These are phyloP conservation scores for Trichosporon coremiiforme DNA, from an alignment of 1,284 basidiomycete species.

Conservation along the genomic window DNA sequence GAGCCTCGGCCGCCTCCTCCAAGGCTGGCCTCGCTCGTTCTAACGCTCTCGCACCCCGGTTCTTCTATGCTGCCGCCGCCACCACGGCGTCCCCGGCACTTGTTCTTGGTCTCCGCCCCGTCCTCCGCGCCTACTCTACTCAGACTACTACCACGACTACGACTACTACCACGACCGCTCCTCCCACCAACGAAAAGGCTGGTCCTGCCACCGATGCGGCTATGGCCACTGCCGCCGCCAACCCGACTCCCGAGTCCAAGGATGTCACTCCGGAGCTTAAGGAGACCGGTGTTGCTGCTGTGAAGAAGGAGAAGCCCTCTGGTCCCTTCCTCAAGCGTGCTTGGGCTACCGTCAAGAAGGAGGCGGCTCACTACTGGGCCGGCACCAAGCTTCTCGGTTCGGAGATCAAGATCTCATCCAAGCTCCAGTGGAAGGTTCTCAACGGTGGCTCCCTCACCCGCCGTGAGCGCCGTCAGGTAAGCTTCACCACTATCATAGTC, in stretches of 20 bases:
- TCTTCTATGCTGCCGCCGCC: conserved; percentile 13
- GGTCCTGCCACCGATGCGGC: conserved; percentile 30
- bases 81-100: conserved; percentile 3
- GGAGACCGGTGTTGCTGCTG: conserved; percentile 56
- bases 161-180: conserved; percentile 23
- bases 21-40: conserved; percentile 8
- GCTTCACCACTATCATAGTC: conserved; percentile 31
- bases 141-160: conserved; percentile 25
- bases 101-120: conserved; percentile 18
- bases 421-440: conserved; percentile 88
- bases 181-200: conserved; percentile 24
- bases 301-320: conserved; percentile 60
- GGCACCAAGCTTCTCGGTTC: conserved; percentile 92
- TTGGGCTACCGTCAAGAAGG: conserved; percentile 95
- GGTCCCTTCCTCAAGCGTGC: conserved; percentile 46
- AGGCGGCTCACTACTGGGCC: conserved; percentile 96
- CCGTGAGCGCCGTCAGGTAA: conserved; percentile 87
- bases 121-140: conserved; percentile 35
- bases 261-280: conserved; percentile 29
- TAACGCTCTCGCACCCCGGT: conserved; percentile 9
- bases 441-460: conserved; percentile 89
- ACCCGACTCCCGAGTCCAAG: conserved; percentile 18
- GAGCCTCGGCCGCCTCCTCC: conserved; percentile 14
- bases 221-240: conserved; percentile 27
- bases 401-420: conserved; percentile 85